Conservation (phyloP, 176 grass and related monocot genomes). For the Musa troglodytarum region DNA sequence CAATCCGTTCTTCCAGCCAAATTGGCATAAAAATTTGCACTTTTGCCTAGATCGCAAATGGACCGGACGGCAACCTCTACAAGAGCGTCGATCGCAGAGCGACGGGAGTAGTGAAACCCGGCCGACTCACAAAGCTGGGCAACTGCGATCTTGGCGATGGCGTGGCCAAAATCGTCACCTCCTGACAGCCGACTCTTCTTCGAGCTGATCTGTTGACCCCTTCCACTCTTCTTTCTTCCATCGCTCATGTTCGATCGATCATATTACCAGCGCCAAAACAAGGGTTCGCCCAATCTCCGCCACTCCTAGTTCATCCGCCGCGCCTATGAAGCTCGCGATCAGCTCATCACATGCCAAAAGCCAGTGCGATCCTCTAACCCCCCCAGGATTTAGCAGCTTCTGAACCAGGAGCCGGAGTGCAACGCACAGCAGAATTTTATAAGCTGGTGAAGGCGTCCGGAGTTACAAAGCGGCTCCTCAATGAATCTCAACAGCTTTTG, state of each 20-base stretch:
- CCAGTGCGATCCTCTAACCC: background rate
- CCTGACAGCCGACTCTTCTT: background rate
- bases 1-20: constrained; percentile 44
- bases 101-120: constrained; percentile 52
- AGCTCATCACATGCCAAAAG: background rate
- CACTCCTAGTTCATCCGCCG: background rate
- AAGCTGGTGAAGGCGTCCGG: background rate
- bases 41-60: constrained; percentile 50
- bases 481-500: background rate
- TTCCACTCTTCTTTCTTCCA: constrained; percentile 24
- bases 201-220: constrained; percentile 11
- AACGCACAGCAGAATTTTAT: background rate
- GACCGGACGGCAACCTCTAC: constrained; percentile 61
- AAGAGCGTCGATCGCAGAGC: constrained; percentile 57
- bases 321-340: background rate
- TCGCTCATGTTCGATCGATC: constrained; percentile 47
- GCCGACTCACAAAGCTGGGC: constrained; percentile 56
- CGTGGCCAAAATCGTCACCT: constrained; percentile 50
- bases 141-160: constrained; percentile 43
- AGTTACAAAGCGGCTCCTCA: background rate
- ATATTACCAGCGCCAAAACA: constrained; percentile 23
- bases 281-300: constrained; percentile 15
- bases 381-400: no score
- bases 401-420: background rate
- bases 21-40: constrained; percentile 51